Evolutionary conservation across 163 green algal genomes (phyloP), one percentile per base, ranked within the genome.

Genomic region (Scenedesmus sp.): DNA sequence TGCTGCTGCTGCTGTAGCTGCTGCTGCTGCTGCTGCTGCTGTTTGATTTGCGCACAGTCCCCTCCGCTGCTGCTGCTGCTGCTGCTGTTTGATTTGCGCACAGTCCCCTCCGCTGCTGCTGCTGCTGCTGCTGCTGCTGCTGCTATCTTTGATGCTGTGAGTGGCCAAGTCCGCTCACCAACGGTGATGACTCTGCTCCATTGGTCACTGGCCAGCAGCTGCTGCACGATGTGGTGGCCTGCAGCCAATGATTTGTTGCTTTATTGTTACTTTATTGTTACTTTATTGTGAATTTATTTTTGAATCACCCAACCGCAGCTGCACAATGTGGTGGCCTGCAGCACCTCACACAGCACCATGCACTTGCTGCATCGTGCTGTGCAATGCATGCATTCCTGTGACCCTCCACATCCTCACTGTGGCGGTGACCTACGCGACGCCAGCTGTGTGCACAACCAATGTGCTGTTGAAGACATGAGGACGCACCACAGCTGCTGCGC

Each of bases 171-270:
- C n/a, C 6, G 5, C 42, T 20, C 22, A 30, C 20, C 78, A 65
- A 61, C 22, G 42, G 78, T 61, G 51, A 84, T 53, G n/a, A 90
- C 85, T 26, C 78, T 84, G 68, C 37, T 84, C 85, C 85, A 90
- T 83, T 84, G 70, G 35, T 88, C 82, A 56, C 56, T 88, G 35
- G 82, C 53, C 53, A 88, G 82, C 82, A 88, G 56, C 82, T 88
- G 82, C 82, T 88, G 53, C 33, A 80, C 56, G 26, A 80, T 80
- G 12, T 88, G 33, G 37, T 88, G 82, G 46, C 81, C 82, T 88
- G 82, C 56, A 49, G 20, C 9, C n/a, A 33, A 13, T 43, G 44
- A 7, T 73, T 0, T 26, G 40, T 18, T 30, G 24, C 40, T 37
- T 9, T 16, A 83, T n/a, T 53, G 5, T 40, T 83, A 13, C 12